These are phyloP conservation scores for Macaranga tanarius DNA, from an alignment of 441 rosid species.

Conservation along the genomic window DNA sequence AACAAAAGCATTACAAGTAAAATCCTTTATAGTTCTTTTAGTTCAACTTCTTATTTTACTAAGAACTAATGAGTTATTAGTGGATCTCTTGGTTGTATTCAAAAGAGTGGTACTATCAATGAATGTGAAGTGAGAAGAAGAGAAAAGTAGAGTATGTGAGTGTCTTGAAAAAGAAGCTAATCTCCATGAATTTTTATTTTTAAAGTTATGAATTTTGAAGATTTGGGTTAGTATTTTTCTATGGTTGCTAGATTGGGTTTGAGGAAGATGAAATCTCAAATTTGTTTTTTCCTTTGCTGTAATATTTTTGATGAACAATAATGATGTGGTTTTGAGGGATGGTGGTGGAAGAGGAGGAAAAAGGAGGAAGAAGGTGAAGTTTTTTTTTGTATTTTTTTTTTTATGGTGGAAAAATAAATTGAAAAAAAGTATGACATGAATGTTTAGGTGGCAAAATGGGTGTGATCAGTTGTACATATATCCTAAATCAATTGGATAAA, in stretches of 20 bases:
- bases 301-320: too few relatives aligned
- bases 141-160: conserved; percentile 28
- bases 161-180: conserved; percentile 38
- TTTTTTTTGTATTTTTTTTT: too few relatives aligned
- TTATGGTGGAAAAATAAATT: too few relatives aligned
- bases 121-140: conserved; percentile 33
- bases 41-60: conserved; percentile 39
- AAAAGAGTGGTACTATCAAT: conserved; percentile 22
- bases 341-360: too few relatives aligned
- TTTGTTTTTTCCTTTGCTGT: too few relatives aligned
- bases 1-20: conserved; percentile 75
- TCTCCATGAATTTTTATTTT: conserved; percentile 48
- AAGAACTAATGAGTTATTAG: conserved; percentile 32
- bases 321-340: too few relatives aligned
- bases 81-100: conserved; percentile 28
- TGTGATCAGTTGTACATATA: too few relatives aligned
- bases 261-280: too few relatives aligned
- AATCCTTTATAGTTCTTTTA: conserved; percentile 41
- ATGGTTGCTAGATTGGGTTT: neutral
- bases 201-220: neutral
- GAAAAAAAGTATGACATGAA: too few relatives aligned
- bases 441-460: too few relatives aligned
- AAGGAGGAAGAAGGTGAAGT: too few relatives aligned
- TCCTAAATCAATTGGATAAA: too few relatives aligned
- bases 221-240: conserved; percentile 13